These are phyloP conservation scores for Mycena maculata DNA, from an alignment of 768 basidiomycete species.

Conservation along the genomic window DNA sequence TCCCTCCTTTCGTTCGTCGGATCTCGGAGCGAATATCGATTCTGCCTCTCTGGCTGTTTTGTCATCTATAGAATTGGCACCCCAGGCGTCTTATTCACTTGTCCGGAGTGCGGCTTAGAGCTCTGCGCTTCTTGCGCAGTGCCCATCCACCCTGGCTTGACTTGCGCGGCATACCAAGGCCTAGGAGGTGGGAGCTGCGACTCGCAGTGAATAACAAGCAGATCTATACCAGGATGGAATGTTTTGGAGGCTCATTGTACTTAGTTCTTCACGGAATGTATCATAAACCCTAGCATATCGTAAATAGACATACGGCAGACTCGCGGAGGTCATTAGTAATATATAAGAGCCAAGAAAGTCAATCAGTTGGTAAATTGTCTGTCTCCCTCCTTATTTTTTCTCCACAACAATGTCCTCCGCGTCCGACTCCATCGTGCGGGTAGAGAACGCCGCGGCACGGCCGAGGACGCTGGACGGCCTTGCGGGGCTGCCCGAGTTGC, in stretches of 20 bases:
- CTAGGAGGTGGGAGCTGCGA: not conserved
- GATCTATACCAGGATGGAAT: not conserved
- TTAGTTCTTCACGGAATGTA: not conserved
- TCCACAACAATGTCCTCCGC: slow-evolving; percentile 80
- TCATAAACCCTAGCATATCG: slow-evolving; percentile 24
- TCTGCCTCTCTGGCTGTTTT: slow-evolving; percentile 30
- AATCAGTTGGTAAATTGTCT: not conserved
- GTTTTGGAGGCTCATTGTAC: not conserved
- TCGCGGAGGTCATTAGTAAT: slow-evolving; percentile 18
- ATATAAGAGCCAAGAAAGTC: slow-evolving; percentile 5
- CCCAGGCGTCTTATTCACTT: slow-evolving; percentile 14
- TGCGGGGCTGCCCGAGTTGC: slow-evolving; percentile 60
- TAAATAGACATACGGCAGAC: slow-evolving; percentile 21
- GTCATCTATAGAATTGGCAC: slow-evolving; percentile 18
- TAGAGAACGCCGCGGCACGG: slow-evolving; percentile 66
- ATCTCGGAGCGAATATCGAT: slow-evolving; percentile 7
- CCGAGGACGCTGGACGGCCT: slow-evolving; percentile 62
- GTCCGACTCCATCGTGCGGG: slow-evolving; percentile 86
- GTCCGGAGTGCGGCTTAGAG: slow-evolving; percentile 19
- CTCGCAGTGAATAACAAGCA: not conserved
- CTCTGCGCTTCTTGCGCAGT: slow-evolving; percentile 26
- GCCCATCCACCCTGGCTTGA: slow-evolving; percentile 19
- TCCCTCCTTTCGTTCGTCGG: slow-evolving; percentile 18
- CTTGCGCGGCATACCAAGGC: slow-evolving; percentile 12
- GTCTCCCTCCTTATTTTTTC: slow-evolving; percentile 38